Evolutionary conservation across 768 basidiomycete genomes (phyloP).

Genomic region (Leccinellum albellum): DNA sequence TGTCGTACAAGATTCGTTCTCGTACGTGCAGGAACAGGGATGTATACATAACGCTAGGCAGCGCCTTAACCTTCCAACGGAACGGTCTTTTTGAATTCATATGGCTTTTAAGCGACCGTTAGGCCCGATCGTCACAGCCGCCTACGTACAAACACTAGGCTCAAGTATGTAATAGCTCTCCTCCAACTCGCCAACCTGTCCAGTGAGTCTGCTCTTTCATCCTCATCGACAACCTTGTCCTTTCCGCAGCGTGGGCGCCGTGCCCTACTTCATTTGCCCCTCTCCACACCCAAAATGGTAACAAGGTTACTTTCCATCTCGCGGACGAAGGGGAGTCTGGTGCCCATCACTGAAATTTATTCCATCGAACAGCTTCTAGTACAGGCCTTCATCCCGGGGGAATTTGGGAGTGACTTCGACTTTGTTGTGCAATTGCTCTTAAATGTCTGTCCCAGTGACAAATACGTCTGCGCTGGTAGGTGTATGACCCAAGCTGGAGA

Average conservation of each 20-base stretch:
- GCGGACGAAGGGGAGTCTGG: conserved; percentile 3
- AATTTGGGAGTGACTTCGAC: conserved; percentile 4
- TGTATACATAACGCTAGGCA: conserved; percentile 3
- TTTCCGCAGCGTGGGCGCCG: conserved; percentile 6
- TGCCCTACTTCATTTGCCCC: conserved; percentile 16
- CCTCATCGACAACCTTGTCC: conserved; percentile 13
- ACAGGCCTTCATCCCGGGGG: neutral
- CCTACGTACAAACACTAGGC: conserved; percentile 21
- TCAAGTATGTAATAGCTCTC: conserved; percentile 24
- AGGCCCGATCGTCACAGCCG: conserved; percentile 24
- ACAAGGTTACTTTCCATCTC: conserved; percentile 8
- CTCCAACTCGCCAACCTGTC: neutral
- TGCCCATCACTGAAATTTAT: conserved; percentile 16
- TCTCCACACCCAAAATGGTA: conserved; percentile 7
- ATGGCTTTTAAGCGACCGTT: conserved; percentile 22
- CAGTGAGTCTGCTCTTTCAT: conserved; percentile 15
- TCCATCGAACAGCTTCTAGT: conserved; percentile 1
- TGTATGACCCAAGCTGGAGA: neutral
- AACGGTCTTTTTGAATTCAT: conserved; percentile 9
- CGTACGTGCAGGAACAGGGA: neutral
- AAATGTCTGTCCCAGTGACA: conserved; percentile 11
- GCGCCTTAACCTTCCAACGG: neutral
- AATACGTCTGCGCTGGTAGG: conserved; percentile 4
- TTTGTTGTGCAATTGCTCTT: conserved; percentile 1
- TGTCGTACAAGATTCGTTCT: conserved; percentile 8